Evolutionary conservation across 306 rosid species (phyloP).

Genomic region (Spatholobus suberectus): DNA sequence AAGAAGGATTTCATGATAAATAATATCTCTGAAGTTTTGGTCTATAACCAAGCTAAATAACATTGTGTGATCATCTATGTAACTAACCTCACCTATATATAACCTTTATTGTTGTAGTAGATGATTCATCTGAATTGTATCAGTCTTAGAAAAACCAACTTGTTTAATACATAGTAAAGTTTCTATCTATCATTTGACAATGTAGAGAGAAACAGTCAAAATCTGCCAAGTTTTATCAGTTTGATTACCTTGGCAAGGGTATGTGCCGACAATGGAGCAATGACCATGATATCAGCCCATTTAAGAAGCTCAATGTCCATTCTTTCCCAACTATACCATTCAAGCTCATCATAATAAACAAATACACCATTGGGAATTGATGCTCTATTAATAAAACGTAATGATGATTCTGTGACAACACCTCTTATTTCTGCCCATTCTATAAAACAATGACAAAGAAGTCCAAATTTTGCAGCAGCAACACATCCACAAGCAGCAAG

Average conservation of each 20-base stretch:
- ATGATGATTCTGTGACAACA: conserved; percentile 65
- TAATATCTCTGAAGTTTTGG: no score
- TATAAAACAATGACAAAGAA: conserved; percentile 57
- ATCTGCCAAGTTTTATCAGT: background rate
- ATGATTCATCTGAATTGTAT: no score
- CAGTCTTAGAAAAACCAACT: no score
- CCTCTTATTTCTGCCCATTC: conserved; percentile 85
- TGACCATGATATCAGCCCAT: conserved; percentile 90
- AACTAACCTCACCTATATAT: no score
- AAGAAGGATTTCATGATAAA: no score
- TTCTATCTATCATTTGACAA: background rate
- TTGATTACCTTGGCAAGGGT: conserved; percentile 84
- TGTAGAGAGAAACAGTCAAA: background rate
- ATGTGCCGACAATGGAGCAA: conserved; percentile 89
- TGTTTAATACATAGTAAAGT: background rate
- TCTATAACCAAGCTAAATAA: no score
- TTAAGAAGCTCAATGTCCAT: conserved; percentile 74
- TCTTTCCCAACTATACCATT: conserved; percentile 68
- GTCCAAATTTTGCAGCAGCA: conserved; percentile 71
- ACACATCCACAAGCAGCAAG: conserved; percentile 88
- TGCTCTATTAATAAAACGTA: conserved; percentile 61
- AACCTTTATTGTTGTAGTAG: no score
- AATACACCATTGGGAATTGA: conserved; percentile 54
- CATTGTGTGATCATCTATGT: no score
- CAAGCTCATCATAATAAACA: conserved; percentile 65